Base-by-base conservation (phyloP, 129 eudicot genomes). In the Lactuca sativa region DNA sequence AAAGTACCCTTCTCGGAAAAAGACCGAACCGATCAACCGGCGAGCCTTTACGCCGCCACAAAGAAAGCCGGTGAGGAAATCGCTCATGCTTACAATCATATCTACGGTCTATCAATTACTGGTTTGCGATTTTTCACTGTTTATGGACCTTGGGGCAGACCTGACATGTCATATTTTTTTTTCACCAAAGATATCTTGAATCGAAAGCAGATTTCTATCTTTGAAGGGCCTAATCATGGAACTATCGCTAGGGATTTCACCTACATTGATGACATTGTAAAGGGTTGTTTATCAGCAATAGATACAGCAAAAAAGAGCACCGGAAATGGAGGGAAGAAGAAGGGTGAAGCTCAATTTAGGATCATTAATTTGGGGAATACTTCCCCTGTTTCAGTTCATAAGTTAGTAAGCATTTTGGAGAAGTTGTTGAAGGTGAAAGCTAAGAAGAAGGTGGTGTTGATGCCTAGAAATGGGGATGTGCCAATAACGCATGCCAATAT, bases 61-160 rank as follows among this genome's bases (percentile, higher is more conserved):
- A 69, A 69, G 10, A 69, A 69, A 11, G 74, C 74, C 31, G 74
- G 74, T 14, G 74, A 69, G 66, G 88, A 74, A 58, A 84, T 84
- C 9, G 83, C 88, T 0, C 88, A 84, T 62, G 69, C 78, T 18
- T 84, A 84, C 69, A 80, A 84, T 21, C 85, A 84, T 53, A 84
- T 84, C 5, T 71, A 84, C 55, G 85, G 88, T 7, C 70, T 84
- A 16, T 84, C 88, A 0, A 80, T 84, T 8, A 84, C 88, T 1
- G 88, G 88, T n/a, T 60, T 84, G 66, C 56, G 88, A 1, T 84
- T 84, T 16, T 84, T 84, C 62, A 84, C 89, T 5, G 89, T 84
- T 37, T 84, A 77, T 34, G 89, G 89, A n/a, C 89, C 89, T 6
- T 84, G 89, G 89, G 89, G 89, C 4, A 70, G 89, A 56, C 89